Evolutionary conservation across 768 basidiomycete species (phyloP), one percentile per base, ranked within the genome.

Genomic region (Clitopilus passeckerianus): DNA sequence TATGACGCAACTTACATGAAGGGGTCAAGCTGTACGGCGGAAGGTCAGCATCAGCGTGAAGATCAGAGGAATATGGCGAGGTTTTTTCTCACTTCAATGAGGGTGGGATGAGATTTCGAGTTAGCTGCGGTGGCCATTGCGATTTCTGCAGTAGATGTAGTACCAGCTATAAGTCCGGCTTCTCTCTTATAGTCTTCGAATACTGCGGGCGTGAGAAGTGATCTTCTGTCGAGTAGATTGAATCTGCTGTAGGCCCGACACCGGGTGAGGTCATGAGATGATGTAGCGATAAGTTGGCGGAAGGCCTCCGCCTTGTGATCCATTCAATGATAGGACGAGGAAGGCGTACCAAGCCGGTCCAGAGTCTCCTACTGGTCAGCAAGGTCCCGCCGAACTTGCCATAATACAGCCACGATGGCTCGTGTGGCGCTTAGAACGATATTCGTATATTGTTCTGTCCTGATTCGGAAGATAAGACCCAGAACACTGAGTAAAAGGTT

Each of bases 1-100:
- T 20, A 54, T 12, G 34, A 12, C 56, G 44, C 23, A 43, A 65
- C 84, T 75, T 64, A 89, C 86, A 84, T 65, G 66, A 89, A 88
- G 1, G 89, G 88, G 67, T 90, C 87, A 55, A 89, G 79, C 86
- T 88, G 57, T 37, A 12, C 46, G 8, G n/a, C n/a, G n/a, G n/a
- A n/a, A n/a, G n/a, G n/a, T n/a, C n/a, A 43, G 53, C 15, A 57
- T 27, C 54, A 34, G 55, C 0, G 18, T 34, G 34, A n/a, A 15
- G 34, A 46, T 15, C 16, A n/a, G 6, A 34, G 27, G 20, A 56
- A 5, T 20, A 18, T 9, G 46, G 46, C 20, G 2, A 22, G 54
- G 57, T 14, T n/a, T 18, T 34, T 22, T 24, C 74, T 61, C 61
- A 86, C 86, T 71, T 81, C 69, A 58, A 89, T 76, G 34, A 88